Conservation (phyloP, 306 rosid species). For the Aeschynomene evenia region DNA sequence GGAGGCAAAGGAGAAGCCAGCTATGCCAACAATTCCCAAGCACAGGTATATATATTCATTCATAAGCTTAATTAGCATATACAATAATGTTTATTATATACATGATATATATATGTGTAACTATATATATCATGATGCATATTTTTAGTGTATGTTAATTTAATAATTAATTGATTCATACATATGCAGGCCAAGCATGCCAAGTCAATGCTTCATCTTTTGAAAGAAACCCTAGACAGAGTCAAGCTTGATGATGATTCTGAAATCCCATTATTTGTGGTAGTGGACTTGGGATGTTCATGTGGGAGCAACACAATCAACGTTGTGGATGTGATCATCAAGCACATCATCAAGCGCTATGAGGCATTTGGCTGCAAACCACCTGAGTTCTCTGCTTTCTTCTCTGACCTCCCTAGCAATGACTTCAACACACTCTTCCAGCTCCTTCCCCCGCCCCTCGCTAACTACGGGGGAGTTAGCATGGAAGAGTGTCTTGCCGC, state of each 20-base stretch:
- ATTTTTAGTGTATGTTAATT: too few relatives aligned
- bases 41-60: slow-evolving; percentile 66
- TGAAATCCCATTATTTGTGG: slow-evolving; percentile 64
- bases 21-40: slow-evolving; percentile 98
- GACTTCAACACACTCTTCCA: slow-evolving; percentile 96
- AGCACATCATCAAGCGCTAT: slow-evolving; percentile 75
- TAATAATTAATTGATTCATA: too few relatives aligned
- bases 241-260: slow-evolving; percentile 46
- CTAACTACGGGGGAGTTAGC: slow-evolving; percentile 57
- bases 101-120: too few relatives aligned
- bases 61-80: too few relatives aligned
- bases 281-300: slow-evolving; percentile 90
- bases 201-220: slow-evolving; percentile 77
- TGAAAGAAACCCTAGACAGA: slow-evolving; percentile 77
- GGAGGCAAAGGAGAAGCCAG: slow-evolving; percentile 96
- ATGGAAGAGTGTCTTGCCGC: slow-evolving; percentile 89
- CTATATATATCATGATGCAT: not conserved
- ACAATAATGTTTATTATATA: too few relatives aligned
- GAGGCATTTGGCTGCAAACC: slow-evolving; percentile 55
- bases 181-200: slow-evolving; percentile 78
- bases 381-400: slow-evolving; percentile 90
- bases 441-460: slow-evolving; percentile 77
- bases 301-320: slow-evolving; percentile 77
- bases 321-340: slow-evolving; percentile 68
- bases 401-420: slow-evolving; percentile 92